phyloP scores from a whole-genome alignment of 2,329 filamentous ascomycete species.

The Aspergillus sp. region DNA sequence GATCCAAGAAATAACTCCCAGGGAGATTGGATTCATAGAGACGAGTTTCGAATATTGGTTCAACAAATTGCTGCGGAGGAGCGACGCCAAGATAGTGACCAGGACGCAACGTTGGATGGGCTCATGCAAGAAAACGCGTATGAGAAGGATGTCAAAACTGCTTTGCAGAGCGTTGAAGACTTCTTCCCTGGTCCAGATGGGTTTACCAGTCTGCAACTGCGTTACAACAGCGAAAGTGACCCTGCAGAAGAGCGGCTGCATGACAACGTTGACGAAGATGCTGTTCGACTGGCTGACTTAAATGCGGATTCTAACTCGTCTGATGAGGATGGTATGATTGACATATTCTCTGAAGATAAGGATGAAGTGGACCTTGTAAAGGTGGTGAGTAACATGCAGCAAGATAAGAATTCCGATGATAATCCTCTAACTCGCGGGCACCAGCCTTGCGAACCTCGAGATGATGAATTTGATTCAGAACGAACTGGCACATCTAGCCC shows the following conservation, averaged over 20 bases:
- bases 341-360: constrained; percentile 20
- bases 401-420: constrained; percentile 26
- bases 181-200: constrained; percentile 70
- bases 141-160: constrained; percentile 68
- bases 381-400: constrained; percentile 14
- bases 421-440: constrained; percentile 16
- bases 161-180: constrained; percentile 81
- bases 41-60: constrained; percentile 72
- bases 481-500: not conserved
- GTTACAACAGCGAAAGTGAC: constrained; percentile 9
- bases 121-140: constrained; percentile 60
- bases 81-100: constrained; percentile 47
- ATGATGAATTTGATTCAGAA: not conserved
- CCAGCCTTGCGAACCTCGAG: not conserved
- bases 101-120: constrained; percentile 59
- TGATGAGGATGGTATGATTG: constrained; percentile 42
- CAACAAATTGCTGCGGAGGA: constrained; percentile 65
- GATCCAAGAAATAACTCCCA: constrained; percentile 69
- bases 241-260: constrained; percentile 20
- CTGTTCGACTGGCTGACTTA: constrained; percentile 51
- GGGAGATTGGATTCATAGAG: constrained; percentile 92
- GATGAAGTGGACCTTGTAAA: constrained; percentile 15
- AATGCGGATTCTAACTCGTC: constrained; percentile 43
- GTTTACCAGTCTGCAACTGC: constrained; percentile 22
- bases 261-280: constrained; percentile 65